phyloP scores from a whole-genome alignment of 2,329 filamentous ascomycete species.

The Incumbomyces delicatus region DNA sequence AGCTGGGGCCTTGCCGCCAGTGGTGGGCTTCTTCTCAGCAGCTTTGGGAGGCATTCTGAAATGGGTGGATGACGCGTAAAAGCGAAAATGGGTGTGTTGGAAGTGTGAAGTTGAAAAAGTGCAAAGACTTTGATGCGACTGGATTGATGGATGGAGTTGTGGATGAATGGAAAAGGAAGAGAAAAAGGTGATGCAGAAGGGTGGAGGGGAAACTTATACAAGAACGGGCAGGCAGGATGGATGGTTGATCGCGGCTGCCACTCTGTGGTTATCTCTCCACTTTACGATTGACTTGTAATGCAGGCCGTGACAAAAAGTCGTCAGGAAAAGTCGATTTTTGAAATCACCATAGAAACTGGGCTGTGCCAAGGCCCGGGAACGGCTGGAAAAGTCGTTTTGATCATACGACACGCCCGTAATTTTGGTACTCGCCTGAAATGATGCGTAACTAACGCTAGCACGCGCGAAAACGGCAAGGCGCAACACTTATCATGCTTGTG shows the following conservation, averaged over 20 bases:
- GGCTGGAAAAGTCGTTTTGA: constrained; percentile 9
- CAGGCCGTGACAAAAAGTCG: constrained; percentile 17
- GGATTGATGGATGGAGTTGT: constrained; percentile 25
- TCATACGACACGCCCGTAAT: constrained; percentile 3
- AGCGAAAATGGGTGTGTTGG: constrained; percentile 16
- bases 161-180: constrained; percentile 26
- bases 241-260: constrained; percentile 31
- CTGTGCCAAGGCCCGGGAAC: constrained; percentile 3
- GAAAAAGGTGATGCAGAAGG: constrained; percentile 31
- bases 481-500: not conserved
- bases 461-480: constrained; percentile 5
- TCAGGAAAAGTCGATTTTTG: constrained; percentile 21
- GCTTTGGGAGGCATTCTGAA: constrained; percentile 91
- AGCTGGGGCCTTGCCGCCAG: constrained; percentile 82
- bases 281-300: constrained; percentile 13
- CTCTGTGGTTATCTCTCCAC: constrained; percentile 21
- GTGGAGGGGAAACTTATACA: constrained; percentile 35
- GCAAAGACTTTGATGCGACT: constrained; percentile 17
- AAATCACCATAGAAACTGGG: constrained; percentile 9
- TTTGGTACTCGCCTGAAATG: not conserved
- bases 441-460: not conserved
- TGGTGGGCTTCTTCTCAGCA: constrained; percentile 93
- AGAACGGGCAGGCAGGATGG: constrained; percentile 24
- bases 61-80: constrained; percentile 24
- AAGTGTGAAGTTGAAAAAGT: constrained; percentile 21